phyloP scores from a whole-genome alignment of 2,329 filamentous ascomycete genomes.

The Bipolaris sorokiniana region DNA sequence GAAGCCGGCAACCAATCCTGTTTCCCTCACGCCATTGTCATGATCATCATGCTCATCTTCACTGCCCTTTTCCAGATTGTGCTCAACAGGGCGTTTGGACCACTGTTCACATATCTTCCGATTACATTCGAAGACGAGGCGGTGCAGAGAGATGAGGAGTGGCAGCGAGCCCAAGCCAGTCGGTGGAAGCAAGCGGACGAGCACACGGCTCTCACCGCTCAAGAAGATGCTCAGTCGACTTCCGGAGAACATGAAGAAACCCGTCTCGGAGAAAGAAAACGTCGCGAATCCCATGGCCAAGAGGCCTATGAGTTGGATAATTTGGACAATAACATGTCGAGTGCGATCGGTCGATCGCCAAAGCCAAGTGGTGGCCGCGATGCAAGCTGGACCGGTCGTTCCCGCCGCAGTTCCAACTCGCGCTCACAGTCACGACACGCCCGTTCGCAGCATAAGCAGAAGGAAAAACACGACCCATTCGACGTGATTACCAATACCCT shows the following conservation, averaged over 20 bases:
- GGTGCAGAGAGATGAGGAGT: slow-evolving; percentile 86
- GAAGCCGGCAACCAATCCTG: slow-evolving; percentile 63
- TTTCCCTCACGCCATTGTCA: slow-evolving; percentile 78
- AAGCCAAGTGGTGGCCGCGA: slow-evolving; percentile 30
- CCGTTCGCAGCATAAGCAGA: slow-evolving; percentile 21
- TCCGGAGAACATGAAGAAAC: slow-evolving; percentile 40
- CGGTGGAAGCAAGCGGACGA: slow-evolving; percentile 67
- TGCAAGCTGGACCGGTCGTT: slow-evolving; percentile 39
- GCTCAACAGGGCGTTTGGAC: slow-evolving; percentile 81
- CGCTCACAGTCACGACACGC: slow-evolving; percentile 30
- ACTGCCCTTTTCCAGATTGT: slow-evolving; percentile 80
- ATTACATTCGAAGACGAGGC: slow-evolving; percentile 97
- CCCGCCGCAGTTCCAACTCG: slow-evolving; percentile 35
- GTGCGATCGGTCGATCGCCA: slow-evolving; percentile 10
- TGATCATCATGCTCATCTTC: slow-evolving; percentile 75
- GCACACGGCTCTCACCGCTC: slow-evolving; percentile 47
- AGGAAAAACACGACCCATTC: slow-evolving; percentile 36
- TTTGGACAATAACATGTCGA: slow-evolving; percentile 23
- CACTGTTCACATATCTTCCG: slow-evolving; percentile 85
- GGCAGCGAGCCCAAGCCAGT: slow-evolving; percentile 76
- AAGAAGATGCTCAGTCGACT: slow-evolving; percentile 39
- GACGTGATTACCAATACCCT: slow-evolving; percentile 36
- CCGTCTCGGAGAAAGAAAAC: slow-evolving; percentile 4
- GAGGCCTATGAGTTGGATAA: slow-evolving; percentile 40
- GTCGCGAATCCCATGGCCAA: slow-evolving; percentile 16